These are phyloP conservation scores for Lactifluus subvellereus DNA, from an alignment of 768 basidiomycete genomes.

Conservation along the genomic window DNA sequence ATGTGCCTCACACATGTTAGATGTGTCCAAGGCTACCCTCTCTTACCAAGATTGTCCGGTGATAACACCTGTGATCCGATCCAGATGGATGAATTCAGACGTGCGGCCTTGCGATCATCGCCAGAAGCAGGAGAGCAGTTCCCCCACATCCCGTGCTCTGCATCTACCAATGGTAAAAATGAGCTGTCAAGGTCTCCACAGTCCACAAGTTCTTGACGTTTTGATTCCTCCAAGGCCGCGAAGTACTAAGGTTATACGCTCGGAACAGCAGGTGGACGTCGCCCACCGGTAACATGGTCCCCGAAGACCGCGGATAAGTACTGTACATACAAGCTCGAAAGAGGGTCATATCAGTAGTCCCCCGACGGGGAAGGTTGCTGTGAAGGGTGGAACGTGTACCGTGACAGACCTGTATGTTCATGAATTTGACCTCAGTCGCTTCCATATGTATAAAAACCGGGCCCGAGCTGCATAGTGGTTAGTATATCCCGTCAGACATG, in stretches of 20 bases:
- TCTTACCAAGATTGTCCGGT: not conserved
- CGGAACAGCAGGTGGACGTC: slow-evolving; percentile 5
- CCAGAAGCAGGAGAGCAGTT: slow-evolving; percentile 6
- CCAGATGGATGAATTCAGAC: slow-evolving; percentile 1
- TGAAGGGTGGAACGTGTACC: not conserved
- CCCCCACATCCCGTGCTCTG: not conserved
- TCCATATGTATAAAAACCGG: not conserved
- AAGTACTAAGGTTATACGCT: not conserved
- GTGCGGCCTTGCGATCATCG: slow-evolving; percentile 8
- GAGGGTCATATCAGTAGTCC: not conserved
- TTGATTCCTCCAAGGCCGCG: not conserved
- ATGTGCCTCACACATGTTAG: not conserved
- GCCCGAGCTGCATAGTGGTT: not conserved
- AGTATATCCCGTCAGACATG: not conserved
- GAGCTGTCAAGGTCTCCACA: not conserved
- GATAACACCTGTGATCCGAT: not conserved
- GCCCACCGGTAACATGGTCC: not conserved
- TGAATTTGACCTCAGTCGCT: not conserved
- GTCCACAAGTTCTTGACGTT: not conserved
- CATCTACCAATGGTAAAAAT: not conserved
- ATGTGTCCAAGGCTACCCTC: not conserved
- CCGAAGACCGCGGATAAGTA: not conserved
- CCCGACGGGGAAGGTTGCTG: not conserved
- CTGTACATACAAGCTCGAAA: not conserved
- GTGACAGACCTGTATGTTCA: not conserved